These are phyloP conservation scores for Aspergillus terreus DNA, from an alignment of 2,329 filamentous ascomycete genomes.

Conservation along the genomic window DNA sequence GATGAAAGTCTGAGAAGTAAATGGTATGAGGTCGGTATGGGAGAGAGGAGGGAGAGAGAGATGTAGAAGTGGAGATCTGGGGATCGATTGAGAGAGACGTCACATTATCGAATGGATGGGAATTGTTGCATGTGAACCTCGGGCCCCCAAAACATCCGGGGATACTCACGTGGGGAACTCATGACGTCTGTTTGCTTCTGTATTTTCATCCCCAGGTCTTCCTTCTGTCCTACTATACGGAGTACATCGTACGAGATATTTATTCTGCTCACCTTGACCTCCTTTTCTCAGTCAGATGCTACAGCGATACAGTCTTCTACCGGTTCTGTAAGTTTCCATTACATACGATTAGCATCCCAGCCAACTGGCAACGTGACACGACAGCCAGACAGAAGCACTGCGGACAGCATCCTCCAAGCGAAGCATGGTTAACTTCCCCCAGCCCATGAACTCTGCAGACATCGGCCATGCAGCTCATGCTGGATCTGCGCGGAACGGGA, in stretches of 20 bases:
- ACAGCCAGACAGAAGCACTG: not conserved
- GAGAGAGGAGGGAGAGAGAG: not conserved
- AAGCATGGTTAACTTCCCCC: not conserved
- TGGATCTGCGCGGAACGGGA: no score
- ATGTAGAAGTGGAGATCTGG: not conserved
- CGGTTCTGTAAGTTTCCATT: not conserved
- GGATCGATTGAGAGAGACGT: constrained; percentile 8
- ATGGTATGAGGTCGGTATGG: not conserved
- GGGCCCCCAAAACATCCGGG: constrained; percentile 12
- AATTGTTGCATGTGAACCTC: constrained; percentile 23
- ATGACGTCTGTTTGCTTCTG: not conserved
- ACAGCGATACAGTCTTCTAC: no score
- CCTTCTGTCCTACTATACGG: no score
- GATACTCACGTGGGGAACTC: constrained; percentile 18
- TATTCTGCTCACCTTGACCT: no score
- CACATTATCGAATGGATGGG: constrained; percentile 11
- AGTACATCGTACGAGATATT: no score
- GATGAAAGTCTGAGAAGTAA: not conserved
- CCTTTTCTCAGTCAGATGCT: no score
- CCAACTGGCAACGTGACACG: not conserved
- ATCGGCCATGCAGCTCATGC: no score
- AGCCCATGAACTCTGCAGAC: no score
- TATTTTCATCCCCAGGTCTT: no score
- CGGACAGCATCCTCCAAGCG: not conserved
- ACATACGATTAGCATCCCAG: not conserved